A percentile compares a stretch with the other conserved stretches of the same genome.
Evolutionary conservation across 2,329 filamentous ascomycete species (phyloP).

Genomic region (Thielaviopsis punctulata): DNA sequence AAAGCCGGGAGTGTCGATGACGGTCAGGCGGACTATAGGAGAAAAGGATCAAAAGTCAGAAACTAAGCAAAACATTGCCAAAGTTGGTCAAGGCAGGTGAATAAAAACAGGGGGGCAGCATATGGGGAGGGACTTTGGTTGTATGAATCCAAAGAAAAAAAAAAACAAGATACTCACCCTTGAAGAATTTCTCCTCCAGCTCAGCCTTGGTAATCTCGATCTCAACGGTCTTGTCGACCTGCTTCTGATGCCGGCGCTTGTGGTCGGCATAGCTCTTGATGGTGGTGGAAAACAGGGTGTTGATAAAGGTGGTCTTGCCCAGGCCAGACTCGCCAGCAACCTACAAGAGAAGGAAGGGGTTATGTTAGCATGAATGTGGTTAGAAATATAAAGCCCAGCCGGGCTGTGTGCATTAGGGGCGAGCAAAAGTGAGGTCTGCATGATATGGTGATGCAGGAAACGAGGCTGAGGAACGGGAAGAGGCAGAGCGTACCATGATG

Average conservation of each 20-base stretch:
- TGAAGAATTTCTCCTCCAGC: conserved; percentile 99
- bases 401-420: neutral
- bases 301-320: conserved; percentile 99
- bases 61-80: conserved; percentile 1
- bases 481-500: conserved; percentile 61
- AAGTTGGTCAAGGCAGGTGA: conserved; percentile 1
- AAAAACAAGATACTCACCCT: conserved; percentile 44
- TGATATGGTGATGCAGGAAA: neutral
- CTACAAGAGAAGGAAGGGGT: conserved; percentile 26
- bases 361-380: conserved; percentile 1
- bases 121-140: neutral
- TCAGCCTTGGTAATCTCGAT: conserved; percentile 99
- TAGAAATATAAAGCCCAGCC: neutral
- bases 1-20: conserved; percentile 97
- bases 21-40: conserved; percentile 72
- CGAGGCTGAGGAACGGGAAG: neutral
- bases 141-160: neutral
- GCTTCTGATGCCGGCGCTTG: conserved; percentile 97
- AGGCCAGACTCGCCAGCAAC: conserved; percentile 96
- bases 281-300: conserved; percentile 98
- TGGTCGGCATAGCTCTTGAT: conserved; percentile 99
- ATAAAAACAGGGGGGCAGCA: conserved; percentile 13
- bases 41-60: conserved; percentile 12
- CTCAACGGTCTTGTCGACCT: conserved; percentile 98
- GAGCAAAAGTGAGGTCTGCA: no score